Evolutionary conservation across 345 rosid species (phyloP).

Genomic region (Eucalyptus pauciflora): DNA sequence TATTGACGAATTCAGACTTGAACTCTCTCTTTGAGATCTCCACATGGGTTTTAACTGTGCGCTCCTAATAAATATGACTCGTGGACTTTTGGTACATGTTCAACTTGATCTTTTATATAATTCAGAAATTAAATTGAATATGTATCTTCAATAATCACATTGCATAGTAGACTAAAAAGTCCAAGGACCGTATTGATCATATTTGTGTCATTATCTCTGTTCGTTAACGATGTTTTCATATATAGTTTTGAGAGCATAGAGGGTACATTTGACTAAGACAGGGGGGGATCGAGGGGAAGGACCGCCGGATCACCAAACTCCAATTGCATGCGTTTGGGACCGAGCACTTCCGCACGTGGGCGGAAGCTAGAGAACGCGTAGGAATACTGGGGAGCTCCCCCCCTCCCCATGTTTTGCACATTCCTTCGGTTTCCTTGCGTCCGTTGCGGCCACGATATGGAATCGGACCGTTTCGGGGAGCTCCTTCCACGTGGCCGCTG

Average conservation of each 20-base stretch:
- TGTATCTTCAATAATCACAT: accelerated
- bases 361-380: not conserved
- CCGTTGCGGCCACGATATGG: not conserved
- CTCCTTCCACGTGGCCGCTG: not conserved
- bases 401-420: not conserved
- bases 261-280: no score
- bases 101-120: no score
- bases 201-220: no score
- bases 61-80: no score
- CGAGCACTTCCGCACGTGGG: not conserved
- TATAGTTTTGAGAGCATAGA: no score
- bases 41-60: accelerated
- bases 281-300: not conserved
- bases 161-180: accelerated
- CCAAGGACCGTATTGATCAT: accelerated
- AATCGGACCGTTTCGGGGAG: not conserved
- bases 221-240: no score
- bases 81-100: accelerated
- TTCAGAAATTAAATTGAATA: accelerated
- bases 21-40: no score
- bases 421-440: not conserved
- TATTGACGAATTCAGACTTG: accelerated
- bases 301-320: not conserved
- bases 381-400: not conserved
- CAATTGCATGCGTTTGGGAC: not conserved